Evolutionary conservation across 352 stramenopile genomes (phyloP), one percentile per base, ranked within the genome.

Genomic region (Globisporangium carolinianum): DNA sequence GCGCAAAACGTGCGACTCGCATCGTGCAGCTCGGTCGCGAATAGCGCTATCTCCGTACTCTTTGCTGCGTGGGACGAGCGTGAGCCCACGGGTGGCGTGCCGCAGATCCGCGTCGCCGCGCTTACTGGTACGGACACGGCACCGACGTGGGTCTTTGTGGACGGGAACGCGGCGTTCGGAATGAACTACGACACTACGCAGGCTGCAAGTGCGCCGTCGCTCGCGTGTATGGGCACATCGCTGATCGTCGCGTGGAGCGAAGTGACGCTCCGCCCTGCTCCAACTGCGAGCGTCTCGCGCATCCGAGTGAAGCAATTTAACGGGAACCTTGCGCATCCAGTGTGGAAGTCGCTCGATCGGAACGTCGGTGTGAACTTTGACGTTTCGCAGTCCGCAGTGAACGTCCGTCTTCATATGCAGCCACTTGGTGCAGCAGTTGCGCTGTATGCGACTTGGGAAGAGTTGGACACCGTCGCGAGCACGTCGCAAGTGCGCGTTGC

Each of bases 231-330:
- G n/a, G 55, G 57, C 37, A 57, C 63, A 2, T 68, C 42, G 18
- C 42, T 89, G 10, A 61, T 86, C 4, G 62, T 86, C 37, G 76
- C 68, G 6, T 89, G 82, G 82, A 71, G 83, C 15, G 77, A 87
- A 67, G 18, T 47, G 3, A 8, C 24, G 0, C 14, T 42, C 1
- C 71, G 54, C 9, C 49, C 50, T 5, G 47, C 24, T 32, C 24
- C 24, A 32, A 3, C 24, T 32, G 24, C 24, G 24, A 38, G 57
- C 4, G 39, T 48, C 0, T 48, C 48, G 2, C 35, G 57, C 14
- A 67, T 84, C n/a, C 58, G 73, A 42, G 56, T 71, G 3, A 80
- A 75, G 57, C 60, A 61, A 35, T 83, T 85, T 49, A 81, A 75
- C 46, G 71, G 66, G 14, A 71, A 79, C 45, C 41, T 78, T 9